A percentile compares a stretch with the other conserved stretches of the same genome.
These are phyloP conservation scores for Amanita rubescens DNA, from an alignment of 768 basidiomycete genomes.

Conservation along the genomic window DNA sequence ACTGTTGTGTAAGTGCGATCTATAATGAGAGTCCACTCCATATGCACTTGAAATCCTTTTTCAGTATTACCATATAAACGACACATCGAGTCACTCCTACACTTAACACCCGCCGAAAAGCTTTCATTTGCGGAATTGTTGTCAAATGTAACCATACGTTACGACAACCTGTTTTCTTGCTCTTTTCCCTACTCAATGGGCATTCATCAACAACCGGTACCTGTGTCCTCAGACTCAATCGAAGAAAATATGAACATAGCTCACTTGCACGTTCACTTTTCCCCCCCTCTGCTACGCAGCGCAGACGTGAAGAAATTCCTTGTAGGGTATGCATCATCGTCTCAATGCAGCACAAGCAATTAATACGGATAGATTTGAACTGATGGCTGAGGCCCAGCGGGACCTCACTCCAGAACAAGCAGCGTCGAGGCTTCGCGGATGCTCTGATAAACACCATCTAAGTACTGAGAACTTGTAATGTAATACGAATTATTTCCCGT, in stretches of 20 bases:
- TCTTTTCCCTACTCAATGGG: conserved; percentile 96
- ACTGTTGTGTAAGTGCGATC: conserved; percentile 47
- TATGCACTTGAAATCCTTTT: not conserved
- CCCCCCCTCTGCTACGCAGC: conserved; percentile 77
- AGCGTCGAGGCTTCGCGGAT: conserved; percentile 51
- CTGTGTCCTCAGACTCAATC: conserved; percentile 20
- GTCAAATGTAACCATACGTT: conserved; percentile 53
- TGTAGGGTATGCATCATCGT: conserved; percentile 54
- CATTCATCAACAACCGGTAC: conserved; percentile 76
- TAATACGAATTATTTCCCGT: conserved; percentile 43
- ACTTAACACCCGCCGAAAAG: conserved; percentile 57
- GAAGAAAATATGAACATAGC: conserved; percentile 48
- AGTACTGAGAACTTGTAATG: not conserved
- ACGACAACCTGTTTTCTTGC: conserved; percentile 76
- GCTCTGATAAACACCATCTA: conserved; percentile 53
- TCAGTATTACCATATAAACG: conserved; percentile 71
- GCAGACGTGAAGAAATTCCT: conserved; percentile 83
- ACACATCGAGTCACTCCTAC: conserved; percentile 65
- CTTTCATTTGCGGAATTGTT: conserved; percentile 60
- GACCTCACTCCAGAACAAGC: conserved; percentile 90
- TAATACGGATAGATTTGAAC: conserved; percentile 55
- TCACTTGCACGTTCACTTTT: conserved; percentile 84
- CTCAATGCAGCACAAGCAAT: not conserved
- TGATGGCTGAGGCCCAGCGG: conserved; percentile 87
- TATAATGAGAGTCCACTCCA: not conserved